Evolutionary conservation across 2,329 filamentous ascomycete genomes (phyloP).

Genomic region (Alternaria sp.): DNA sequence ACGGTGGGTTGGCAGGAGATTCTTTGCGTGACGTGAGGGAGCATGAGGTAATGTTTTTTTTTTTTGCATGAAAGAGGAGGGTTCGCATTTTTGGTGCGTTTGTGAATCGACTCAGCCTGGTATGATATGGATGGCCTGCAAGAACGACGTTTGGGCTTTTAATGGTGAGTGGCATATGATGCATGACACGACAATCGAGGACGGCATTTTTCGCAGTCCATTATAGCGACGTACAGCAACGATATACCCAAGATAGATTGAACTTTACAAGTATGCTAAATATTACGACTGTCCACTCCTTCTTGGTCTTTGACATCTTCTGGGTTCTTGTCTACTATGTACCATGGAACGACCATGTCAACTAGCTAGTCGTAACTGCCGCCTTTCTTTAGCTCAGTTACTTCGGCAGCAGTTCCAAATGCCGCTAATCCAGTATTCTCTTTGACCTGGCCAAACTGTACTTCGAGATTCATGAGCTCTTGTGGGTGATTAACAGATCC

Average conservation of each 20-base stretch:
- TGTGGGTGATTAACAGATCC: too few relatives aligned
- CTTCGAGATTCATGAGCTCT: too few relatives aligned
- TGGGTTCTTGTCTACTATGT: too few relatives aligned
- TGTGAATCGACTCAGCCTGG: not conserved
- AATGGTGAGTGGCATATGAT: not conserved
- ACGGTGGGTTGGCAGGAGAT: constrained; percentile 55
- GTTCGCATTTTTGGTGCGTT: not conserved
- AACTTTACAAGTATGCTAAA: not conserved
- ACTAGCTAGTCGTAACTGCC: too few relatives aligned
- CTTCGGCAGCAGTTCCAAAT: too few relatives aligned
- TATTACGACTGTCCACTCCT: fast-evolving
- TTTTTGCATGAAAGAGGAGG: not conserved
- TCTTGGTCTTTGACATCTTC: not conserved
- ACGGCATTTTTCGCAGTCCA: not conserved
- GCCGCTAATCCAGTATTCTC: too few relatives aligned
- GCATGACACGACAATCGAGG: not conserved
- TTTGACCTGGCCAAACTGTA: too few relatives aligned
- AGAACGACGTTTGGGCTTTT: not conserved
- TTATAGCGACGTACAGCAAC: not conserved
- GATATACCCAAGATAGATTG: constrained; percentile 6
- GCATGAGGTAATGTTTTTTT: not conserved
- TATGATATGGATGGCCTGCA: not conserved
- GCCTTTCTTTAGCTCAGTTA: too few relatives aligned
- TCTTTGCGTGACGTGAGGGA: constrained; percentile 7
- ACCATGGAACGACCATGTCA: too few relatives aligned